Evolutionary conservation across 192 early-diverging fungal genomes (phyloP).

Genomic region (Piromyces finnis): DNA sequence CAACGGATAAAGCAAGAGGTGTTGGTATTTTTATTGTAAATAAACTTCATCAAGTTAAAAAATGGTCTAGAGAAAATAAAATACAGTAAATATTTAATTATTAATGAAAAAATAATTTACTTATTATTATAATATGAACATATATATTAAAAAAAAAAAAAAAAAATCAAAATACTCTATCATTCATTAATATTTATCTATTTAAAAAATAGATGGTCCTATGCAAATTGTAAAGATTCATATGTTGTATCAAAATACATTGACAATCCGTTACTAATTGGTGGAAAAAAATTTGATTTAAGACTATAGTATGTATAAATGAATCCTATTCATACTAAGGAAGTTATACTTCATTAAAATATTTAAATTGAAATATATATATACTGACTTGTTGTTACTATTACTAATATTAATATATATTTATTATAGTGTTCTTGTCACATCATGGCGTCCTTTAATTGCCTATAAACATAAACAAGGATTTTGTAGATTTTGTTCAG

Average conservation of each 20-base stretch:
- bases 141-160: too few species aligned
- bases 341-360: too few species aligned
- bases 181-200: too few species aligned
- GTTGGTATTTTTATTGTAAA: slow-evolving; percentile 43
- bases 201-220: slow-evolving; percentile 17
- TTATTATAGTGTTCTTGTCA: slow-evolving; percentile 29
- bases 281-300: slow-evolving; percentile 37
- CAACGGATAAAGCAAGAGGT: slow-evolving; percentile 37
- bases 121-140: too few species aligned
- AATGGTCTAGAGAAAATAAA: slow-evolving; percentile 33
- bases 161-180: too few species aligned
- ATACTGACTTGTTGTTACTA: too few species aligned
- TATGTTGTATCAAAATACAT: slow-evolving; percentile 35
- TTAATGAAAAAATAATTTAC: too few species aligned
- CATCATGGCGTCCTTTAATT: slow-evolving; percentile 30
- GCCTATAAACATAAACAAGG: slow-evolving; percentile 33
- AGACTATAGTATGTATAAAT: slow-evolving; percentile 24
- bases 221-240: slow-evolving; percentile 33
- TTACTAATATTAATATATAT: too few species aligned
- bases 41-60: slow-evolving; percentile 32
- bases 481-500: slow-evolving; percentile 25
- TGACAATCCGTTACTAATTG: slow-evolving; percentile 34
- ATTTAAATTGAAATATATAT: too few species aligned
- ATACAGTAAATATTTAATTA: slow-evolving; percentile 17
- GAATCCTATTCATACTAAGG: too few species aligned